Evolutionary conservation across 768 basidiomycete genomes (phyloP), one percentile per base, ranked within the genome.

Genomic region (Nidularia pulvinata): DNA sequence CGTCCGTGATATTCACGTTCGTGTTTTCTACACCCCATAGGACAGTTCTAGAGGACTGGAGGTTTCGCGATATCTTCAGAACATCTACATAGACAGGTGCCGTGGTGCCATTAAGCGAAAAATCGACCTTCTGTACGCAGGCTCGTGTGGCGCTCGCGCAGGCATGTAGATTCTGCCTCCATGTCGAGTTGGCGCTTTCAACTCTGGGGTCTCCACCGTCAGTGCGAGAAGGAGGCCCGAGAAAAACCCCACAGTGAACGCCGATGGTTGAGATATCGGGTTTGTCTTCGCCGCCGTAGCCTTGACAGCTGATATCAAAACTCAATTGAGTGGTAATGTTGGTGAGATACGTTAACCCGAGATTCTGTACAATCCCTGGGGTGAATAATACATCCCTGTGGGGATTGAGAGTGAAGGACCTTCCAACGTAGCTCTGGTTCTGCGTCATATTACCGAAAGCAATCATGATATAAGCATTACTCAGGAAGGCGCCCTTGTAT

Each of bases 261-360:
- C 58, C 58, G 36, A 61, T 59, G 37, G 62, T 65, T 7, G 55
- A 49, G 16, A 61, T 57, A 22, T 65, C 62, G 3, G 61, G 61
- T 0, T 30, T 54, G 30, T 65, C 63, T 4, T 1, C 9, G 4
- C 55, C 58, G 2, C 61, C 61, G 43, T 55, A 65, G 6, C 63
- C 63, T 10, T 53, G 19, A 19, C 63, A 65, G 3, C 10, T 7
- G 5, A 54, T 55, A 19, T 19, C 16, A 11, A 13, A 4, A 42
- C 13, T 13, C 11, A 11, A 2, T 42, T 42, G 13, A 11, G 16
- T 42, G 11, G 39, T 13, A 13, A 42, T 4, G 2, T 42, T 42
- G 5, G 39, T 13, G 11, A 42, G 39, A 42, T 42, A 42, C 4
- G 13, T 19, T 19, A 42, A 5, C 11, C 16, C 39, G 16, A 42